phyloP scores from a whole-genome alignment of 208 protist genomes.

The Leishmania major region DNA sequence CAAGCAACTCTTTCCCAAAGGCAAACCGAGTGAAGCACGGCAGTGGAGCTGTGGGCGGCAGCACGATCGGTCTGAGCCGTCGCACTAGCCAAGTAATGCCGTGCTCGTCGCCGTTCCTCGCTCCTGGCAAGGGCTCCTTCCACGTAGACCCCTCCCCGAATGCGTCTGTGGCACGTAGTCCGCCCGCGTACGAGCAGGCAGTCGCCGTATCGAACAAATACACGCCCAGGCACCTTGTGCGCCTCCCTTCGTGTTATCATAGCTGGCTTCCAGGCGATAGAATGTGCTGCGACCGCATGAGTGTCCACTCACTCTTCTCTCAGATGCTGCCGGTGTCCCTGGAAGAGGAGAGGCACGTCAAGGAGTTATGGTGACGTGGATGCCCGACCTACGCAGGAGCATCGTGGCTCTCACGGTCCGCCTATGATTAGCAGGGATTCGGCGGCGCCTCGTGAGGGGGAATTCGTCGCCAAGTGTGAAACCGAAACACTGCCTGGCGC shows the following conservation, averaged over 20 bases:
- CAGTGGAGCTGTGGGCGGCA: no score
- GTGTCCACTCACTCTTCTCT: background rate
- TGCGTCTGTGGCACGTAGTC: background rate
- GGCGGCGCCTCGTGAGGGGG: background rate
- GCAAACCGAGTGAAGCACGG: background rate
- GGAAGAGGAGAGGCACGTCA: conserved; percentile 26
- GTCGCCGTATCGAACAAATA: background rate
- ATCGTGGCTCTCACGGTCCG: background rate
- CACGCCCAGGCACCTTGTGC: background rate
- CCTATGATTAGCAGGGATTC: background rate
- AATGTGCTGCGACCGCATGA: background rate
- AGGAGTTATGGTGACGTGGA: conserved; percentile 23
- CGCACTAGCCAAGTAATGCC: background rate
- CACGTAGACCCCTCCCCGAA: background rate
- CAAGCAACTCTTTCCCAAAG: background rate
- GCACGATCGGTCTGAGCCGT: background rate
- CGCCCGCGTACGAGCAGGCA: conserved; percentile 5
- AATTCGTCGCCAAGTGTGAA: background rate
- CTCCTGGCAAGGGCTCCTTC: background rate
- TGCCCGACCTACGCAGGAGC: background rate
- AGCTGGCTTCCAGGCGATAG: conserved; percentile 8
- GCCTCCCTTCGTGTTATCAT: conserved; percentile 7
- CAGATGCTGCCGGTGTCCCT: conserved; percentile 11
- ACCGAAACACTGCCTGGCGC: background rate
- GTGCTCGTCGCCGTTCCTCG: background rate